These are phyloP conservation scores for Pythium dissotocum DNA, from an alignment of 352 stramenopile species.

Conservation along the genomic window DNA sequence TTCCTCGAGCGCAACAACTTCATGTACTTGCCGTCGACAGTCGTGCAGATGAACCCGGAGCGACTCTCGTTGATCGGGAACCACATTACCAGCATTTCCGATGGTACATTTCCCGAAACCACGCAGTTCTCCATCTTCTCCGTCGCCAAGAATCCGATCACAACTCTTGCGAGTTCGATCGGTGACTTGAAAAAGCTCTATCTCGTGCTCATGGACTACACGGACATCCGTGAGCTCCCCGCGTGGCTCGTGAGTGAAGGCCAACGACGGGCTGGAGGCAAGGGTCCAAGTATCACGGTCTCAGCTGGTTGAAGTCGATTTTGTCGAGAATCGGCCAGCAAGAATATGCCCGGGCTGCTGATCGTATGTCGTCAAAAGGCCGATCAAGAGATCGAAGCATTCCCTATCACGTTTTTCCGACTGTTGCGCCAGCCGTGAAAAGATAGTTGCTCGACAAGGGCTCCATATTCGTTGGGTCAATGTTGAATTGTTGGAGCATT, in stretches of 20 bases:
- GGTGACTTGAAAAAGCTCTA: constrained; percentile 7
- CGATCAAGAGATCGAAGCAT: constrained; percentile 22
- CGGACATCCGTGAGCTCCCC: constrained; percentile 12
- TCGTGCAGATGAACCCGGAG: constrained; percentile 12
- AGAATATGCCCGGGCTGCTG: neutral
- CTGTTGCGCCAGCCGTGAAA: constrained; percentile 2
- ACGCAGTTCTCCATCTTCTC: constrained; percentile 17
- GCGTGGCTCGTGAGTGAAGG: constrained; percentile 19
- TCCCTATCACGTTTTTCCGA: neutral
- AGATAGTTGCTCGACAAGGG: too few species aligned
- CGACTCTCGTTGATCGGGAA: constrained; percentile 23
- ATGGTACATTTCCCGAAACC: constrained; percentile 6
- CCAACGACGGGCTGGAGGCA: neutral
- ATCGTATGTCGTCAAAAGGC: constrained; percentile 20
- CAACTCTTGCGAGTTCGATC: neutral
- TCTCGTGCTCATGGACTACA: constrained; percentile 26
- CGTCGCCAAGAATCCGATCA: constrained; percentile 16
- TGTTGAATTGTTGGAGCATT: too few species aligned
- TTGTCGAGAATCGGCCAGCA: neutral
- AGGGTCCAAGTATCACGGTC: constrained; percentile 10
- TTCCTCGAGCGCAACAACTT: constrained; percentile 14
- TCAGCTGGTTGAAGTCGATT: constrained; percentile 20
- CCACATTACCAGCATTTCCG: constrained; percentile 11
- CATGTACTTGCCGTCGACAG: neutral
- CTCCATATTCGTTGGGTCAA: too few species aligned